These are phyloP conservation scores for Stephanodiscus triporus DNA, from an alignment of 108 stramenopile genomes.

Conservation along the genomic window DNA sequence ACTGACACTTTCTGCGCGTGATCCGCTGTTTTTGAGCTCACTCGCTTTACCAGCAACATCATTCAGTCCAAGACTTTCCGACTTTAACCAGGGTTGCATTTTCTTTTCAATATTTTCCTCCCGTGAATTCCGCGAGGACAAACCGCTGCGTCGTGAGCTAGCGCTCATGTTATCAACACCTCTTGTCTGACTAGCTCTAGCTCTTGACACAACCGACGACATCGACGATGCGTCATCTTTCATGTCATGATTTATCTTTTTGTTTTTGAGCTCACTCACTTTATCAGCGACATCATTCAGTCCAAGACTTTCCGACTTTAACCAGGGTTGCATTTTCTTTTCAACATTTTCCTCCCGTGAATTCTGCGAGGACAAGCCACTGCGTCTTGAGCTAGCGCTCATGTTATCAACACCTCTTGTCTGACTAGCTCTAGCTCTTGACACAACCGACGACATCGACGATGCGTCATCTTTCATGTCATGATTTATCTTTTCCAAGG, in stretches of 20 bases:
- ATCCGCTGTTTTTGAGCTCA: background rate
- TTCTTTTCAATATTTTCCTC: background rate
- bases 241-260: constrained; percentile 15
- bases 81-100: background rate
- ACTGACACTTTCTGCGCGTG: background rate
- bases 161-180: background rate
- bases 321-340: background rate
- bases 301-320: background rate
- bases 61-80: background rate
- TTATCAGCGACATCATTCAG: background rate
- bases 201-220: constrained; percentile 47
- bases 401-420: background rate
- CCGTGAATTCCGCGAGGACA: constrained; percentile 15
- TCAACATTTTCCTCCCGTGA: constrained; percentile 6
- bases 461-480: constrained; percentile 33
- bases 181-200: constrained; percentile 13
- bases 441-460: constrained; percentile 45
- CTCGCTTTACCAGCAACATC: background rate
- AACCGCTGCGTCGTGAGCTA: constrained; percentile 7
- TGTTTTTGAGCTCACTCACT: background rate
- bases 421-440: constrained; percentile 27
- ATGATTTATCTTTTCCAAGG: constrained; percentile 15
- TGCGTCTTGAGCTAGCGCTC: constrained; percentile 12
- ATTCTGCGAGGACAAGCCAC: constrained; percentile 8
- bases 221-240: constrained; percentile 41